These are phyloP conservation scores for Hagleromyces aurorensis DNA, from an alignment of 805 yeast genomes.

Conservation along the genomic window DNA sequence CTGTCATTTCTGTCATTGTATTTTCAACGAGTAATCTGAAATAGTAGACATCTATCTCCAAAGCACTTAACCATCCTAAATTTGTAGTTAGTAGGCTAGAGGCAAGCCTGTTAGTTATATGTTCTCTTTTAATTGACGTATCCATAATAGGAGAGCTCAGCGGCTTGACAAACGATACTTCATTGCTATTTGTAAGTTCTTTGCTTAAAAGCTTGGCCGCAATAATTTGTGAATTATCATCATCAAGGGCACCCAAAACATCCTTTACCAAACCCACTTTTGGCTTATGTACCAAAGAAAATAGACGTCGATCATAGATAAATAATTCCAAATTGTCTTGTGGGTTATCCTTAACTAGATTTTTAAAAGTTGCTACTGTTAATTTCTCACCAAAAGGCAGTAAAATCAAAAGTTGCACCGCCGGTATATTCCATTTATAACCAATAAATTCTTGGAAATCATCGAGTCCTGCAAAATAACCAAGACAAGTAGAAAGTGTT, in stretches of 20 bases:
- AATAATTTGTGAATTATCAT: too few species aligned
- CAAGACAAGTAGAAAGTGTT: conserved; percentile 30
- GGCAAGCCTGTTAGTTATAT: conserved; percentile 17
- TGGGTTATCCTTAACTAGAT: conserved; percentile 6
- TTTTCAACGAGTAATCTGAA: conserved; percentile 27
- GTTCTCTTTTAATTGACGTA: conserved; percentile 4
- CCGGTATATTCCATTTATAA: conserved; percentile 35
- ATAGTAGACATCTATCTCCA: conserved; percentile 35
- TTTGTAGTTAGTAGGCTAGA: conserved; percentile 36
- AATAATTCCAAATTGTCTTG: conserved; percentile 45
- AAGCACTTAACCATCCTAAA: conserved; percentile 45
- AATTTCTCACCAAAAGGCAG: conserved; percentile 61
- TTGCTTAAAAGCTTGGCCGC: conserved; percentile 5
- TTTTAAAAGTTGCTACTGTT: conserved; percentile 35
- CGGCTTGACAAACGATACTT: conserved; percentile 26
- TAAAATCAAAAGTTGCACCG: conserved; percentile 40
- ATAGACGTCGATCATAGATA: conserved; percentile 55
- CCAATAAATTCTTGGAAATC: conserved; percentile 37
- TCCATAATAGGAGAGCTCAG: conserved; percentile 33
- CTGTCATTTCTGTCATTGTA: conserved; percentile 31
- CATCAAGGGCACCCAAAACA: too few species aligned
- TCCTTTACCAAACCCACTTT: too few species aligned
- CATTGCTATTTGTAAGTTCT: conserved; percentile 8
- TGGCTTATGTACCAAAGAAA: conserved; percentile 31
- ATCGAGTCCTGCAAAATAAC: conserved; percentile 36